Base-by-base conservation (phyloP, 1,139 yeast species). In the Suhomyces wounanorum region DNA sequence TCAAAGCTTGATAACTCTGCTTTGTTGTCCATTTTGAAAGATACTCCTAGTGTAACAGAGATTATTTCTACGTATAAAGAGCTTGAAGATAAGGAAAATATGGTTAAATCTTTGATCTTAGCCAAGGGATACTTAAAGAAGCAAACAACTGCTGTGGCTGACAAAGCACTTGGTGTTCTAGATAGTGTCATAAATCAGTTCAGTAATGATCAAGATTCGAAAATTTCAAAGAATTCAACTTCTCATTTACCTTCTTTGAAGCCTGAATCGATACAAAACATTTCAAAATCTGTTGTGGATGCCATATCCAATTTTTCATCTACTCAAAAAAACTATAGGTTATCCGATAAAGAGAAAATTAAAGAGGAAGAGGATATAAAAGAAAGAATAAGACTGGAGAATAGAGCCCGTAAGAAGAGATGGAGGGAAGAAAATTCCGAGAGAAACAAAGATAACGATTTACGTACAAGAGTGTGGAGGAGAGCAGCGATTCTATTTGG, bases 381-480 rank as follows among this genome's bases (percentile, higher is more conserved):
- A 53, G 95, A 88, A 57, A 78, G 84, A 55, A 74, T 83, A 9
- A 71, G 89, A 40, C 65, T 82, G 26, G 96, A 86, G 51, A 91
- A 91, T 60, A 77, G 96, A 46, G 94, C 88, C 55, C 78, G 98
- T 38, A 94, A 94, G 70, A 86, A 91, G 70, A 82, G 84, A 59
- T 94, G 98, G 98, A 81, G 98, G 63, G 94, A 85, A 55, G 85
- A 83, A 36, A 91, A 92, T 64, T 80, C 82, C 14, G 87, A 87
- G 55, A 78, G 95, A 56, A 92, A 92, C 65, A 86, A 89, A 69
- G 97, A 90, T 64, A 87, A 89, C 59, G 98, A 92, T 64, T 71
- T 92, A 52, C 78, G 96, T 48, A 82, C 89, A 1, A 75, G 98
- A 49, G 87, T 94, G 26, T 77, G 81, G 54, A 85, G 85, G 57